Evolutionary conservation across 169 alveolate genomes (phyloP), one percentile per base, ranked within the genome.

Genomic region (Plasmodium inui): DNA sequence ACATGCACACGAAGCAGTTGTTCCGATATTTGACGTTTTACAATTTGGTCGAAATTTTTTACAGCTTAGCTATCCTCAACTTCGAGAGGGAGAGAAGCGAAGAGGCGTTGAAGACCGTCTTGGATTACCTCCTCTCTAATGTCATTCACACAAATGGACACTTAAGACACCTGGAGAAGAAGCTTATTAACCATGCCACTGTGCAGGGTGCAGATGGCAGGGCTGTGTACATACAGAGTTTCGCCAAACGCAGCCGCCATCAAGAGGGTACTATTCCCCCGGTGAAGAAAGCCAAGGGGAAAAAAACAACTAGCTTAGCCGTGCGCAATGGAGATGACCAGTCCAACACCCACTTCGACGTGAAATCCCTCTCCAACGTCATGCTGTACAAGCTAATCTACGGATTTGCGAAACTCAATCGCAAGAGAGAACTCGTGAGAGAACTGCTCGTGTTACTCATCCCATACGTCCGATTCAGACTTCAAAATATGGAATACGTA

Each of bases 311-410:
- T 6, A 46, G 4, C 17, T 4, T 30, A 8, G 26, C n/a, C 3
- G 22, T 10, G 8, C 37, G 19, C 4, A 32, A 14, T 14, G 22
- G 19, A 12, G 61, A 50, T 12, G 22, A 1, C 0, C 61, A 50
- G 22, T 12, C 1, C 22, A 14, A 7, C 14, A 8, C 46, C 53
- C 39, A 76, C n/a, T 88, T 88, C 71, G 71, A 41, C n/a, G 19
- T 88, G 46, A 39, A 55, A 1, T 76, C 88, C 37, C 50, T 88
- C 7, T 88, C 93, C 9, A 88, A 88, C 10, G 88, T 88, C 70
- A 88, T 88, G 93, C 32, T 88, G 50, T 78, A 88, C 72, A 88
- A 88, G 72, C 53, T 88, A 76, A 88, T 88, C 17, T 88, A 88
- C 17, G 37, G 88, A 14, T 30, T 88, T 0, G 84, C 88, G 19